Evolutionary conservation across 1,139 yeast genomes (phyloP).

Genomic region (Hyphopichia buzzinii): DNA sequence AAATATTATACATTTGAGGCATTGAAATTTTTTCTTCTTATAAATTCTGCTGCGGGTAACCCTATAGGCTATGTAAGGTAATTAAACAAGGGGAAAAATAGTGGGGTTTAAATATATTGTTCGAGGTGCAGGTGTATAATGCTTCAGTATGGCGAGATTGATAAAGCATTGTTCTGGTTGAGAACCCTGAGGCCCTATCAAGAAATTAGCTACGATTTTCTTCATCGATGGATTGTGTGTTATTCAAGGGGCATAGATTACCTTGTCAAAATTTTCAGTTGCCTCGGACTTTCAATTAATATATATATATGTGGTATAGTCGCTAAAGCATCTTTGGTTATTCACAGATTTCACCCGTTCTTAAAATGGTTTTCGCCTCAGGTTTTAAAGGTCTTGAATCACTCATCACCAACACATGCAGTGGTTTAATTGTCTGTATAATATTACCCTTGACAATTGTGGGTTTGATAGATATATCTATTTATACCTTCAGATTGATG

Average conservation of each 20-base stretch:
- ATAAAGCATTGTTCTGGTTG: neutral
- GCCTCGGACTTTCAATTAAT: neutral
- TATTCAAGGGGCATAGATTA: neutral
- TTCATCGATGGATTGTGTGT: neutral
- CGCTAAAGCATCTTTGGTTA: too few relatives aligned
- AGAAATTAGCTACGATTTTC: neutral
- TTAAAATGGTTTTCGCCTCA: neutral
- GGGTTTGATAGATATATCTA: conserved; percentile 1
- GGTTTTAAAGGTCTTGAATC: neutral
- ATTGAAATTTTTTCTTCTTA: neutral
- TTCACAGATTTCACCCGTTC: too few relatives aligned
- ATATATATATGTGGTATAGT: too few relatives aligned
- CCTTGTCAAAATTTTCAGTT: neutral
- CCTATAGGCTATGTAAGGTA: too few relatives aligned
- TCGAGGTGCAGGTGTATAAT: neutral
- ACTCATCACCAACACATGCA: neutral
- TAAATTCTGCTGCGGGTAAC: too few relatives aligned
- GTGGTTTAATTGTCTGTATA: neutral
- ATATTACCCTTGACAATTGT: neutral
- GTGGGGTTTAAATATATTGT: neutral
- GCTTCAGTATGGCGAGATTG: neutral
- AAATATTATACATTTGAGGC: neutral
- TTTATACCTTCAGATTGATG: neutral
- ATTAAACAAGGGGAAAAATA: neutral
- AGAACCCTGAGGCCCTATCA: neutral